Evolutionary conservation across 2,329 filamentous ascomycete genomes (phyloP), one percentile per base, ranked within the genome.

Genomic region (Cladorrhinum sp.): DNA sequence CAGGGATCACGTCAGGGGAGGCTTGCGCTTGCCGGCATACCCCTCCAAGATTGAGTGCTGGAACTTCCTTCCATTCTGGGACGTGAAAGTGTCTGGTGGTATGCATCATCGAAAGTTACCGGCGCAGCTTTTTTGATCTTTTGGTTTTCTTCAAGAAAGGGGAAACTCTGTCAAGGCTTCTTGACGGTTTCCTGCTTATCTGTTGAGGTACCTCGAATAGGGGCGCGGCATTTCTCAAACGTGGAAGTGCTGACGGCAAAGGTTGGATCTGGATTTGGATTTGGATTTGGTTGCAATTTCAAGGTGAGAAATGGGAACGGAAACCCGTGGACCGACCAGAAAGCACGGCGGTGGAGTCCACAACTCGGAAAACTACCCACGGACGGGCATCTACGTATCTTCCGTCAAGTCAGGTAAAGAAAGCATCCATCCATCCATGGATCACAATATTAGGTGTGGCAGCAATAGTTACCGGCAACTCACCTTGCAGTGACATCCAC

Each of bases 11-110:
- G 57, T 59, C 57, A 59, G 51, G 57, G 57, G 51, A 16, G 39
- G 36, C 39, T 30, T 55, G 39, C 26, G 50, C 57, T 59, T 55
- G 57, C 49, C 20, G 24, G 57, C 57, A 54, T 59, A 55, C 57
- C 57, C 57, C 54, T 57, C 54, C 54, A 30, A 57, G 24, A 57
- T 26, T 18, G 21, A 18, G 54, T 39, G 14, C 21, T 59, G 49
- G 49, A 42, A 50, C 33, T 61, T 58, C 59, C 55, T 61, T 61
- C 59, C 59, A 24, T 58, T 58, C 28, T 61, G 26, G 59, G 55
- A 58, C 59, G 42, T n/a, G 20, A 57, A 55, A 30, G n/a, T n/a
- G n/a, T n/a, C n/a, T n/a, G n/a, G n/a, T n/a, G n/a, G n/a, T n/a
- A n/a, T n/a, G n/a, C n/a, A n/a, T n/a, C n/a, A n/a, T n/a, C n/a